Base-by-base conservation (phyloP, 345 rosid genomes). In the Stellera chamaejasme region DNA sequence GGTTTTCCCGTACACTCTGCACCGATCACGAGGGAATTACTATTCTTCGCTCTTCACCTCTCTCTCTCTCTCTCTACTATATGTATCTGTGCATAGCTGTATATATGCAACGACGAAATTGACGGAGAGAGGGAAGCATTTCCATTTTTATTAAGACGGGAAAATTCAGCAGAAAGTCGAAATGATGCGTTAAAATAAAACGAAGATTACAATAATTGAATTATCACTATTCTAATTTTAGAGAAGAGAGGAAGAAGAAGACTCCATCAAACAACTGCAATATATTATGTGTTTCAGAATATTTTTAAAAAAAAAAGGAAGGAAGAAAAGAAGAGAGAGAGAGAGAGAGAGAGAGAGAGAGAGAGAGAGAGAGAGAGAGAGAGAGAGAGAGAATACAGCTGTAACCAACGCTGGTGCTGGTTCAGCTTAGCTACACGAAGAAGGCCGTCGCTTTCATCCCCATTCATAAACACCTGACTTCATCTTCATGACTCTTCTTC, bases 331-430 rank as follows among this genome's bases (percentile, higher is more conserved):
- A 19, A 19, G 1, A 47, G 0, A 28, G 27, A 45, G 6, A 13
- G 13, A 47, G 50, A n/a, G 41, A 26, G 3, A 12, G 11, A 11
- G 9, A 11, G 58, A 55, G 49, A 54, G n/a, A 63, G 61, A 60
- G 65, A 54, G 67, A 28, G 27, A 45, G 6, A 13, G 13, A 47
- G 50, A n/a, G 41, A 26, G 3, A 12, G 11, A 11, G 9, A 11
- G 58, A 55, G 49, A 54, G n/a, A 63, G 61, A 60, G 65, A 54
- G 89, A 77, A 80, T 63, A 86, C 85, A 86, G 90, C 87, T 86
- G 90, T 76, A 80, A 65, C 58, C 84, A 69, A 79, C 67, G 48
- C 67, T 66, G 48, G 62, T 66, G 50, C 67, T 66, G 48, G 62
- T 66, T 71, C 60, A 77, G 48, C 64, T 66, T 71, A 58, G 79